Conservation (phyloP, 257 asterid species). For the Nicotiana otophora region DNA sequence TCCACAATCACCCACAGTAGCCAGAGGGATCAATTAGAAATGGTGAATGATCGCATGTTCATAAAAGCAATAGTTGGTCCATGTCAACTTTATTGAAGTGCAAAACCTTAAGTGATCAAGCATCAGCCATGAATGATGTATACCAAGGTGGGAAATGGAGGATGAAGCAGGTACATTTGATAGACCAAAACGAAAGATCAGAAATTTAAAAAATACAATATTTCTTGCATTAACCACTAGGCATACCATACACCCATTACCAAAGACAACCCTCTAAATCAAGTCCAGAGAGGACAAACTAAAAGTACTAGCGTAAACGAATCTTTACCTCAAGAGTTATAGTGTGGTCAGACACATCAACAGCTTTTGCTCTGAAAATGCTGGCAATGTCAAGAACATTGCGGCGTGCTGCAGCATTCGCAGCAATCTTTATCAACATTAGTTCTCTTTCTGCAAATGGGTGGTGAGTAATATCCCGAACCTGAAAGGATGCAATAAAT, state of each 20-base stretch:
- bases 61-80: background rate
- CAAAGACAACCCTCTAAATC: background rate
- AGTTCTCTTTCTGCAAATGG: slow-evolving; percentile 95
- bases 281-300: background rate
- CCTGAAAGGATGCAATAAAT: slow-evolving; percentile 41
- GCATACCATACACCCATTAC: background rate
- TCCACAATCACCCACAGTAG: background rate
- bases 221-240: background rate
- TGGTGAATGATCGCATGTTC: slow-evolving; percentile 5
- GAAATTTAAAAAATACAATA: background rate
- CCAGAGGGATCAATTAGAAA: background rate
- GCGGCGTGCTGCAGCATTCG: slow-evolving; percentile 83
- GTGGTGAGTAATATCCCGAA: slow-evolving; percentile 71
- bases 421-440: slow-evolving; percentile 87
- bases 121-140: background rate
- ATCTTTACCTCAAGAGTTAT: slow-evolving; percentile 80
- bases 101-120: background rate
- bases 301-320: background rate
- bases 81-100: background rate
- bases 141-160: background rate
- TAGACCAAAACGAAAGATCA: background rate
- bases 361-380: slow-evolving; percentile 95
- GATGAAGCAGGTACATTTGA: background rate
- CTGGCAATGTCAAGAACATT: slow-evolving; percentile 96
- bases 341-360: slow-evolving; percentile 97